phyloP scores from a whole-genome alignment of 1,139 yeast species.

The Blastobotrys serpentis region DNA sequence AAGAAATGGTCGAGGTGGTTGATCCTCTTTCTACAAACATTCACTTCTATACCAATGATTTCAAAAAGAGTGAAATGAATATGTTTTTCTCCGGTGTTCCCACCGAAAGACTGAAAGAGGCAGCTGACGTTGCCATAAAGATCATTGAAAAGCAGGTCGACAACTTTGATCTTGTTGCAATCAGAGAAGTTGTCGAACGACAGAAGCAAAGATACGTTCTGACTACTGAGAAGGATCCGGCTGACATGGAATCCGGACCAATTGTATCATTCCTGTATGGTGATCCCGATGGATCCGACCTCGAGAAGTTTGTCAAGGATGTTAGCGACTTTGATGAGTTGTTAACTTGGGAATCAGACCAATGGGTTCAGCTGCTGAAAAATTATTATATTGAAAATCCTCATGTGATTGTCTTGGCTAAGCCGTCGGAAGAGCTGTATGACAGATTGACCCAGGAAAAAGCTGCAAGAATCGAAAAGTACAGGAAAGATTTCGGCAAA shows the following conservation, averaged over 20 bases:
- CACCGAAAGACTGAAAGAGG: constrained; percentile 53
- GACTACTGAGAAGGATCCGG: constrained; percentile 65
- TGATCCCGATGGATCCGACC: constrained; percentile 54
- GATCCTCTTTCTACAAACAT: constrained; percentile 79
- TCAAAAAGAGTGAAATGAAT: constrained; percentile 56
- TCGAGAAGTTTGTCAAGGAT: constrained; percentile 54
- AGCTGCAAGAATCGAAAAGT: constrained; percentile 48
- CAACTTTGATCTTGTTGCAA: constrained; percentile 60
- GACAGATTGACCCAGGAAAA: constrained; percentile 52
- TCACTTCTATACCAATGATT: constrained; percentile 63
- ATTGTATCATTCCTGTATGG: constrained; percentile 84
- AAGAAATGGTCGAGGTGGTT: constrained; percentile 72
- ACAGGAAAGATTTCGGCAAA: constrained; percentile 55
- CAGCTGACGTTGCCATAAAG: constrained; percentile 52
- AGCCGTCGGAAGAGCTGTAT: constrained; percentile 69
- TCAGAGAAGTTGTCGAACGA: constrained; percentile 67
- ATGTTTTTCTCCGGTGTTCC: constrained; percentile 75
- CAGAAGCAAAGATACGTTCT: constrained; percentile 62
- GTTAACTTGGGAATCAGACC: constrained; percentile 56
- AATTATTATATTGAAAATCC: constrained; percentile 60
- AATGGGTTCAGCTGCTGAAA: constrained; percentile 64
- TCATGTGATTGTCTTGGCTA: constrained; percentile 72
- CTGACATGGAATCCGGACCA: constrained; percentile 61
- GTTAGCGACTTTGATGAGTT: constrained; percentile 62
- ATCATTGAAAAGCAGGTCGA: constrained; percentile 53